phyloP scores from a whole-genome alignment of 306 rosid species.

The Pueraria montana region DNA sequence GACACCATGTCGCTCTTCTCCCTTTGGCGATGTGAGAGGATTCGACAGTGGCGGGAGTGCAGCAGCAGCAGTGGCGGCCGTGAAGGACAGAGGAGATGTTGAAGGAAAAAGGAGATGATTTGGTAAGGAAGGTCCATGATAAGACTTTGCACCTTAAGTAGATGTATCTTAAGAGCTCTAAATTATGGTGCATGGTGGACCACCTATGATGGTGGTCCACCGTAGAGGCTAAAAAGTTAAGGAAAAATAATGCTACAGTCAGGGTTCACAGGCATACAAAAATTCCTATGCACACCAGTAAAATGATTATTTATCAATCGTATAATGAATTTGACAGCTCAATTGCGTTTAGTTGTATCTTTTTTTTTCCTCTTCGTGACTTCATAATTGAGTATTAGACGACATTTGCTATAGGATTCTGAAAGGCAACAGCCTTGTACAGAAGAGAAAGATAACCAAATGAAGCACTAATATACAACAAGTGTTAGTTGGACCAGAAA shows the following conservation, averaged over 20 bases:
- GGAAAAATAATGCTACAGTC: background rate
- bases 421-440: background rate
- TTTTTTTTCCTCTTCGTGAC: background rate
- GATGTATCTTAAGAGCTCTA: no score
- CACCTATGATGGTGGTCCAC: no score
- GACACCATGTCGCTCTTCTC: no score
- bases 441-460: conserved; percentile 1
- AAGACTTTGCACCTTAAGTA: no score
- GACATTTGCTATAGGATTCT: background rate
- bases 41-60: no score
- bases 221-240: no score
- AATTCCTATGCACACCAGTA: background rate
- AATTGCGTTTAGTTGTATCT: background rate
- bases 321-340: background rate
- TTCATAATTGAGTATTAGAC: background rate
- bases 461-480: conserved; percentile 34
- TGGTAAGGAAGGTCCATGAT: no score
- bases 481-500: background rate
- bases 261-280: background rate
- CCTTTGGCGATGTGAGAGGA: no score
- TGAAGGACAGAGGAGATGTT: no score
- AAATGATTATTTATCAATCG: background rate
- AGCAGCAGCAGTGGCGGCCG: no score
- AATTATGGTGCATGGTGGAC: no score
- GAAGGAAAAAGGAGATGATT: no score